Evolutionary conservation across 805 yeast genomes (phyloP).

Genomic region (Starmera dryadoides): DNA sequence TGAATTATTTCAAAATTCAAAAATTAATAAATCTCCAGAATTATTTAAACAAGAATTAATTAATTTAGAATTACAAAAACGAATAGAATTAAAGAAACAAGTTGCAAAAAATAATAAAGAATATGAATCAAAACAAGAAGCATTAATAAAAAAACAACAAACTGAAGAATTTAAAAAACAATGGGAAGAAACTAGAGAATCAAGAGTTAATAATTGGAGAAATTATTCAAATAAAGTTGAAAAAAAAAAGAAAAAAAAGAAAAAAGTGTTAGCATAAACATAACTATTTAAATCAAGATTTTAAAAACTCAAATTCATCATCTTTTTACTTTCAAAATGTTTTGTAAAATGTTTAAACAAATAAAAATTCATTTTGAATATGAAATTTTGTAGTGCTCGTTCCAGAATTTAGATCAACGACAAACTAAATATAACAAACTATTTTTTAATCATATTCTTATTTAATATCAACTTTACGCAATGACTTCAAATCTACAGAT

Average conservation of each 20-base stretch:
- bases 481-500: conserved; percentile 10
- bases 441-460: too few relatives aligned
- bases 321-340: too few relatives aligned
- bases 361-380: too few relatives aligned
- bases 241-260: conserved; percentile 33
- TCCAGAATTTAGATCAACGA: too few relatives aligned
- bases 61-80: conserved; percentile 37
- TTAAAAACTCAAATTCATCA: too few relatives aligned
- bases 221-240: conserved; percentile 34
- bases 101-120: conserved; percentile 29
- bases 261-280: conserved; percentile 2
- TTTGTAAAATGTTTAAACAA: too few relatives aligned
- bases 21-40: conserved; percentile 14
- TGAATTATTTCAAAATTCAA: conserved; percentile 25
- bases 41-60: conserved; percentile 29
- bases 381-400: too few relatives aligned
- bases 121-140: conserved; percentile 59
- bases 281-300: too few relatives aligned
- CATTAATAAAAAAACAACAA: conserved; percentile 38
- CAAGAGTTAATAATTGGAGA: conserved; percentile 56
- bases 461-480: too few relatives aligned
- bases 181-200: conserved; percentile 59
- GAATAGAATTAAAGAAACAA: conserved; percentile 31
- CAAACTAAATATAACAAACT: too few relatives aligned
- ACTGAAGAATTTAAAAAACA: conserved; percentile 28